phyloP scores from a whole-genome alignment of 768 basidiomycete genomes.

The Paxillus rubicundulus region DNA sequence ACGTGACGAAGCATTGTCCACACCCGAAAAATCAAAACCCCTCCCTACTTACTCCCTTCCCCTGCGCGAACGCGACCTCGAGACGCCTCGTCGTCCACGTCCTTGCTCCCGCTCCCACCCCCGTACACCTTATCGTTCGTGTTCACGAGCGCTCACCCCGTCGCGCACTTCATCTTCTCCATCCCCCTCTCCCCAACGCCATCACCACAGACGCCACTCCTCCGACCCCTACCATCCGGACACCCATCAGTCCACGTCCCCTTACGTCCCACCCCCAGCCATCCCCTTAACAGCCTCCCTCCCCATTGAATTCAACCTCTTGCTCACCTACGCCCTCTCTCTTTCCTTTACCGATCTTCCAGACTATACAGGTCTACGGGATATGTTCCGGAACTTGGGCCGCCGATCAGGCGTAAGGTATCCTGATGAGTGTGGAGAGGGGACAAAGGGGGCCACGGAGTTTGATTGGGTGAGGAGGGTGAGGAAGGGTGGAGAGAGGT shows the following conservation, averaged over 20 bases:
- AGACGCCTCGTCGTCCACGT: constrained; percentile 13
- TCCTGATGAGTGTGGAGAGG: constrained; percentile 18
- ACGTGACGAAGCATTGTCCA: constrained; percentile 9
- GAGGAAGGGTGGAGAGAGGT: constrained; percentile 19
- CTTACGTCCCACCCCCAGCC: constrained; percentile 12
- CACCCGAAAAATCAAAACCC: constrained; percentile 16
- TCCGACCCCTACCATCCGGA: constrained; percentile 21
- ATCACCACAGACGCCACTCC: constrained; percentile 15
- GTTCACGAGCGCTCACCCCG: constrained; percentile 10
- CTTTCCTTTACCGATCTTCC: constrained; percentile 88
- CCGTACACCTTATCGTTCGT: constrained; percentile 15
- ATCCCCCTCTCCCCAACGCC: constrained; percentile 15
- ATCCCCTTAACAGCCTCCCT: constrained; percentile 71
- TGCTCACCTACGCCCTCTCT: constrained; percentile 74
- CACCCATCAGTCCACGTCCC: constrained; percentile 5
- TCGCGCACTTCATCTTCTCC: constrained; percentile 4
- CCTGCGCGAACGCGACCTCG: background rate
- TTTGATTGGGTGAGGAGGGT: constrained; percentile 49
- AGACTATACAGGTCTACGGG: constrained; percentile 81
- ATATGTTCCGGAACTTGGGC: constrained; percentile 63
- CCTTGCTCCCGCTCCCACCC: constrained; percentile 16
- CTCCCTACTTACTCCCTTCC: background rate
- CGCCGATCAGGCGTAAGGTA: constrained; percentile 49
- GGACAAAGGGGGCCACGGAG: constrained; percentile 21
- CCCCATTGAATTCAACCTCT: constrained; percentile 77